Conservation (phyloP, 2,329 filamentous ascomycete species). For the Cordyceps fumosorosea region DNA sequence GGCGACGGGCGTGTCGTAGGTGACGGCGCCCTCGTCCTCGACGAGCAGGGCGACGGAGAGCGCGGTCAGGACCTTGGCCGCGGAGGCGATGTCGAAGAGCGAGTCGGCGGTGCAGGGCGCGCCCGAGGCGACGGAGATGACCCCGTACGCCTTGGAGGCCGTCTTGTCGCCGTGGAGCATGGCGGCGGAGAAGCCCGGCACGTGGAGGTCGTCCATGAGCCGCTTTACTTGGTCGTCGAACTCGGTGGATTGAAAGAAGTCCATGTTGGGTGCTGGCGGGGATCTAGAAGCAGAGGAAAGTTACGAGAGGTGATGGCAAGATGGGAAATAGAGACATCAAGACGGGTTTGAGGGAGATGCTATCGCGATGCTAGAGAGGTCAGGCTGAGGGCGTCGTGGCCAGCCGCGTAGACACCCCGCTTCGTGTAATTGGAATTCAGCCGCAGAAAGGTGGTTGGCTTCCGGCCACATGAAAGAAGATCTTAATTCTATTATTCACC, state of each 20-base stretch:
- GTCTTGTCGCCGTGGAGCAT: background rate
- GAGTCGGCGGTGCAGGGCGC: background rate
- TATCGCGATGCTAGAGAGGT: background rate
- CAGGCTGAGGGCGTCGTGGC: background rate
- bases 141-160: background rate
- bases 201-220: constrained; percentile 6
- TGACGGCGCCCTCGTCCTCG: constrained; percentile 1
- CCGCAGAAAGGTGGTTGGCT: background rate
- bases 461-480: background rate
- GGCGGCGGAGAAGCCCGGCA: constrained; percentile 6
- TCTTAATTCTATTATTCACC: no score
- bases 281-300: background rate
- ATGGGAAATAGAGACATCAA: background rate
- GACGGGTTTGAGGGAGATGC: background rate
- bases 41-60: constrained; percentile 4
- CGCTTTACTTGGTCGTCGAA: background rate
- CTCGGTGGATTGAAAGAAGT: background rate
- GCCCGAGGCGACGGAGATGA: background rate
- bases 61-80: constrained; percentile 10
- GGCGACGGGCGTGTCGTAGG: constrained; percentile 6
- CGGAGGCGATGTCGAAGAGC: constrained; percentile 10
- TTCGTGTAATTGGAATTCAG: background rate
- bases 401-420: background rate
- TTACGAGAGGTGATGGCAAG: background rate
- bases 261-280: background rate